Percentiles rank a stretch among this genome's conserved stretches.
Conservation (phyloP, 768 basidiomycete species). For the Rhodosporidiobolus odoratus region DNA sequence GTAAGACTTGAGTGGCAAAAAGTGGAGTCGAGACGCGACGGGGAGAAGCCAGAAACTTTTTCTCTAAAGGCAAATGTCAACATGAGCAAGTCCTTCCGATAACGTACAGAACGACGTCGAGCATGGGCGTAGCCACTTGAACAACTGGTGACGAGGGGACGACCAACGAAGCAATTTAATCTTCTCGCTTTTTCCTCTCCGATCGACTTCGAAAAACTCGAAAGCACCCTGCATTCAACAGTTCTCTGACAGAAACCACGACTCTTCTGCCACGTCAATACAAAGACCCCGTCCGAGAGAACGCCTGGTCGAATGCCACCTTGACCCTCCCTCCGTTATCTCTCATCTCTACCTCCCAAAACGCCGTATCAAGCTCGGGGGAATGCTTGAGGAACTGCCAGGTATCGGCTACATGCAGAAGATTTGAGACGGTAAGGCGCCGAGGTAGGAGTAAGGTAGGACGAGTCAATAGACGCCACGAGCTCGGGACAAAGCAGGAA, state of each 20-base stretch:
- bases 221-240: too few species aligned
- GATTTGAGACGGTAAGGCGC: too few species aligned
- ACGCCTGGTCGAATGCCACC: conserved; percentile 16
- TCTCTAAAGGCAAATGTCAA: too few species aligned
- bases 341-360: neutral
- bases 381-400: conserved; percentile 1
- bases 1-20: too few species aligned
- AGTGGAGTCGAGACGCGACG: conserved; percentile 13
- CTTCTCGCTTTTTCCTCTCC: too few species aligned
- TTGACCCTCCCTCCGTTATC: neutral
- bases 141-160: neutral
- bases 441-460: neutral
- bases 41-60: too few species aligned
- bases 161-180: too few species aligned
- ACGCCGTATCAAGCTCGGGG: conserved; percentile 3
- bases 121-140: neutral
- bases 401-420: neutral
- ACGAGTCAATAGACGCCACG: neutral
- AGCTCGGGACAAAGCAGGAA: neutral
- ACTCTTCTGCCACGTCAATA: too few species aligned
- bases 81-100: too few species aligned
- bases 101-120: neutral
- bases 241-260: too few species aligned
- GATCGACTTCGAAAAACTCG: too few species aligned
- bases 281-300: neutral